Evolutionary conservation across 768 basidiomycete genomes (phyloP), one percentile per base, ranked within the genome.

Genomic region (Mycena olivaceomarginata): DNA sequence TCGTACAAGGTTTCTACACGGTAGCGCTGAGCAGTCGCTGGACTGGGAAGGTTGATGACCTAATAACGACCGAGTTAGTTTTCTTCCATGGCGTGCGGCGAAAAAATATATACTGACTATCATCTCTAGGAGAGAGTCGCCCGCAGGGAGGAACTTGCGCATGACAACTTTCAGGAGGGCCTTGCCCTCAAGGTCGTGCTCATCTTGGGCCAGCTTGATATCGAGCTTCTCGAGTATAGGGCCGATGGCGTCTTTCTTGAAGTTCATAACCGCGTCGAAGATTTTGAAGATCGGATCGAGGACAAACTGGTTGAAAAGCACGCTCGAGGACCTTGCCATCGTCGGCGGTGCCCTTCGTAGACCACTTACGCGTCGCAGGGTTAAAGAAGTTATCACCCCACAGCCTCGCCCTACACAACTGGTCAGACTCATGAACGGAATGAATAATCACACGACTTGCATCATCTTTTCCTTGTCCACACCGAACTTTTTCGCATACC

Each of bases 321-420:
- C 98, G 98, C 84, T 99, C 98, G 72, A 99, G 94, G n/a, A 86
- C 87, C 85, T 97, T 98, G 83, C 97, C 97, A 81, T 97, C 94
- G 71, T 93, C 92, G 79, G 93, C 94, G 31, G 87, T 87, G 79
- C 86, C 76, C 85, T 94, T 95, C 66, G 95, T 97, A 22, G 96
- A 92, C 98, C 98, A 99, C 88, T 99, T 99, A 87, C 93, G 93
- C 51, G 98, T 99, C 70, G 93, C 91, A 72, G 98, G 96, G 91
- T 99, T 99, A 92, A 99, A 99, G 91, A 89, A 99, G 91, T 99
- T 99, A 91, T 99, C 98, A 70, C 98, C 76, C 98, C 98, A 99
- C 63, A 99, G 93, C 89, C 95, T 98, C 76, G 86, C 81, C 95
- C 77, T 74, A 37, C 51, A 48, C 7, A 31, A 22, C 40, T 10